phyloP scores from a whole-genome alignment of 257 asterid genomes.

The Pogostemon cablin region DNA sequence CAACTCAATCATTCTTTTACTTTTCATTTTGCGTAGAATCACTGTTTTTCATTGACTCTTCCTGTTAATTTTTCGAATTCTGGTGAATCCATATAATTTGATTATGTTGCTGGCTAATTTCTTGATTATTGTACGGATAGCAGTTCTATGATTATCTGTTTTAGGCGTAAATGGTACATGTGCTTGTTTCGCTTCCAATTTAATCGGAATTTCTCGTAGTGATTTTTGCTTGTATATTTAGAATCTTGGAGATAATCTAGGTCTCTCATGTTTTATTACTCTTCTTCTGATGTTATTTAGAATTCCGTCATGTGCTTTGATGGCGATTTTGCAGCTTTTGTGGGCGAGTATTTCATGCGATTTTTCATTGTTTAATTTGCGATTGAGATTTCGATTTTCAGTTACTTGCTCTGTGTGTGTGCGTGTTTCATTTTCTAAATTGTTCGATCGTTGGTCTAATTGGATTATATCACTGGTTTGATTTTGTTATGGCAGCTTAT shows the following conservation, averaged over 20 bases:
- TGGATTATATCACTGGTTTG: constrained; percentile 3
- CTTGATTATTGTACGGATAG: neutral
- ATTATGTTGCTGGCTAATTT: constrained; percentile 5
- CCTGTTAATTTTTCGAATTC: neutral
- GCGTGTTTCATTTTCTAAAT: neutral
- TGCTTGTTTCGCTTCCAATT: neutral
- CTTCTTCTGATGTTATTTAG: neutral
- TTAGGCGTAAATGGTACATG: neutral
- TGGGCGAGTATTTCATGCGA: neutral
- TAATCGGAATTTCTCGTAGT: neutral
- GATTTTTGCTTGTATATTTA: constrained; percentile 9
- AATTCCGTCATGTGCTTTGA: too few relatives aligned
- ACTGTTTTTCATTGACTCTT: constrained; percentile 10
- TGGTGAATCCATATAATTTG: constrained; percentile 16
- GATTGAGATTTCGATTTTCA: neutral
- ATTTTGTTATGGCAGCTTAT: constrained; percentile 42
- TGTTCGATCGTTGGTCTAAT: neutral
- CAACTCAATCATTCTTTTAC: neutral
- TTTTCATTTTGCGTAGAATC: neutral
- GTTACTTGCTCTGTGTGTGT: neutral
- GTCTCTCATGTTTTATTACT: constrained; percentile 9
- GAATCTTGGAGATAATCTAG: constrained; percentile 16
- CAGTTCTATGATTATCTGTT: neutral
- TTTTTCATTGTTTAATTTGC: neutral
- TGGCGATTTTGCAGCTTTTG: neutral